Evolutionary conservation across 768 basidiomycete species (phyloP), one percentile per base, ranked within the genome.

Genomic region (Mycena vitilis): DNA sequence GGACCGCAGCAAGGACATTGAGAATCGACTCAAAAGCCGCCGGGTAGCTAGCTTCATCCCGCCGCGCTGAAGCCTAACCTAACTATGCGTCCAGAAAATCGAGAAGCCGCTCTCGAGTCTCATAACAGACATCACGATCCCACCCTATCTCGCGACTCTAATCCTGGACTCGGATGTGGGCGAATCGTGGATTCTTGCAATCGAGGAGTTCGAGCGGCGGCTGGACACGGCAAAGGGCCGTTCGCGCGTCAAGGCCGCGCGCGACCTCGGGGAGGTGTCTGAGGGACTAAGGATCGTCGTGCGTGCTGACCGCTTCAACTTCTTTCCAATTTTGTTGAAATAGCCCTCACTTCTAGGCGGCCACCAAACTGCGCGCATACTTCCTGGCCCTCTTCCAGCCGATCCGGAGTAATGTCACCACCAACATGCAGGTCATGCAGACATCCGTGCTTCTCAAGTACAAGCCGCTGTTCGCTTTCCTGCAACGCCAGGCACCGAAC

Each of bases 381-480:
- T 95, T 99, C 76, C 83, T 96, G 23, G 86, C 89, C 2, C 80
- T 98, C 23, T 86, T 99, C 73, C 89, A 91, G 57, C 93, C 97
- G 9, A 92, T 98, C 61, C 89, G 91, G 65, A 83, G 81, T 48
- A 95, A 89, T 71, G 91, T 98, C 70, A 90, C 95, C 15, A 95
- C 95, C 9, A 98, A 99, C 76, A 89, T 99, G 83, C 94, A 95
- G 74, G 89, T 98, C 60, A 83, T 99, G 2, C 98, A 99, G 77
- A 92, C 94, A 0, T 91, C 93, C 1, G 85, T 95, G 4, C 85
- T 98, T 44, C 79, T 95, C 70, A 95, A 96, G 77, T 95, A 95
- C 76, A 86, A 85, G 54, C 82, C 92, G 10, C 83, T 99, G 65
- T 98, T 90, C 73, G 86, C 86, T 1, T 99, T 99, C 76, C 83